phyloP scores from a whole-genome alignment of 169 alveolate species.

The Eimeria tenella region DNA sequence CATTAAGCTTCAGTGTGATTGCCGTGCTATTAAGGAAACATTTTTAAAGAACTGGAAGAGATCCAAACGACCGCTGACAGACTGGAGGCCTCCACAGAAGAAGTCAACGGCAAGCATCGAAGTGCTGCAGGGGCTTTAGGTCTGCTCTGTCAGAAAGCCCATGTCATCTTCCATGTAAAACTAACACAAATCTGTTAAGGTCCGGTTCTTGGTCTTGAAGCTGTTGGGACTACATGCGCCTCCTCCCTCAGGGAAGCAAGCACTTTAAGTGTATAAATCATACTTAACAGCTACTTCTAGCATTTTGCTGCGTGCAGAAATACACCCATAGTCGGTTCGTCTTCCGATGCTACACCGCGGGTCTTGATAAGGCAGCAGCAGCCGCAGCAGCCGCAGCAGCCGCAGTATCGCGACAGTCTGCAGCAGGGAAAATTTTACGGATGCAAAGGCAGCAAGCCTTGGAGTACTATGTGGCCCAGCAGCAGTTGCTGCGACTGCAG shows the following conservation, averaged over 20 bases:
- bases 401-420: not conserved
- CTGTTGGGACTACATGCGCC: too few relatives aligned
- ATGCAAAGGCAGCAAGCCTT: not conserved
- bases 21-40: not conserved
- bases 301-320: slow-evolving; percentile 5
- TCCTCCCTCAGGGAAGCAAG: not conserved
- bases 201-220: too few relatives aligned
- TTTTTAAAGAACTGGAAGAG: slow-evolving; percentile 35
- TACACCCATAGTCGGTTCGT: slow-evolving; percentile 12
- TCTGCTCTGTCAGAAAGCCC: slow-evolving; percentile 37
- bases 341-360: slow-evolving; percentile 22
- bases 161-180: slow-evolving; percentile 27
- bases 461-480: slow-evolving; percentile 46
- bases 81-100: slow-evolving; percentile 54
- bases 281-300: too few relatives aligned
- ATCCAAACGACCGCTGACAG: slow-evolving; percentile 40
- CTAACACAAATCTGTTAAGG: too few relatives aligned
- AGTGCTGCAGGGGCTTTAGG: slow-evolving; percentile 51
- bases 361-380: slow-evolving; percentile 47
- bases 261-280: too few relatives aligned
- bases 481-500: slow-evolving; percentile 39
- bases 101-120: slow-evolving; percentile 29
- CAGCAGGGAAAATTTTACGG: not conserved
- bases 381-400: slow-evolving; percentile 32
- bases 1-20: not conserved